A percentile compares a stretch with the other conserved stretches of the same genome.
Evolutionary conservation across 2,329 filamentous ascomycete genomes (phyloP).

Genomic region (Podosphaera leucotricha): DNA sequence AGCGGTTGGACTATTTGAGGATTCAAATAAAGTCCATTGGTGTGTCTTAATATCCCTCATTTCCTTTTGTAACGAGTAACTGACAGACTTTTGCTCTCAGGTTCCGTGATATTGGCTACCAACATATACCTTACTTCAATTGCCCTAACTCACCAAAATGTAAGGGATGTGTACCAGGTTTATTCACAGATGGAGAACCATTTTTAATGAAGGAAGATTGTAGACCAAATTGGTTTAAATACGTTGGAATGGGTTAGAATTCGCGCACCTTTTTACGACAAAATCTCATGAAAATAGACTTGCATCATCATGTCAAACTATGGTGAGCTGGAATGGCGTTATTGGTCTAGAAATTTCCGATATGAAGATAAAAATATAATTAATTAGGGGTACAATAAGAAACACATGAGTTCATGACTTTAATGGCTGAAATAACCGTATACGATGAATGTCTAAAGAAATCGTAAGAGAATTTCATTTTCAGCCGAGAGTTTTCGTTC

Average conservation of each 20-base stretch:
- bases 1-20: conserved; percentile 76
- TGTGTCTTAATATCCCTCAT: conserved; percentile 20
- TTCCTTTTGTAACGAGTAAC: neutral
- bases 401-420: too few relatives aligned
- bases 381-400: too few relatives aligned
- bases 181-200: conserved; percentile 69
- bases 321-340: too few relatives aligned
- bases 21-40: conserved; percentile 81
- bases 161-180: conserved; percentile 61
- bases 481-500: too few relatives aligned
- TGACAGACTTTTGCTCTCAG: conserved; percentile 21
- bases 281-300: too few relatives aligned
- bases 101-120: conserved; percentile 98
- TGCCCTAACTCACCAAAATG: conserved; percentile 94
- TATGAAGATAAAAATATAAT: too few relatives aligned
- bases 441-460: too few relatives aligned
- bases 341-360: too few relatives aligned
- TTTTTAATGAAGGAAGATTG: conserved; percentile 84
- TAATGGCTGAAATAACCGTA: too few relatives aligned
- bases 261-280: too few relatives aligned
- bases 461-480: too few relatives aligned
- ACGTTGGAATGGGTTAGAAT: conserved; percentile 49
- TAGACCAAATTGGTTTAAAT: conserved; percentile 92
- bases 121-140: conserved; percentile 97
- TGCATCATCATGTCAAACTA: too few relatives aligned